Evolutionary conservation across 2,329 filamentous ascomycete species (phyloP).

Genomic region (Purpureocillium takamizusanense): DNA sequence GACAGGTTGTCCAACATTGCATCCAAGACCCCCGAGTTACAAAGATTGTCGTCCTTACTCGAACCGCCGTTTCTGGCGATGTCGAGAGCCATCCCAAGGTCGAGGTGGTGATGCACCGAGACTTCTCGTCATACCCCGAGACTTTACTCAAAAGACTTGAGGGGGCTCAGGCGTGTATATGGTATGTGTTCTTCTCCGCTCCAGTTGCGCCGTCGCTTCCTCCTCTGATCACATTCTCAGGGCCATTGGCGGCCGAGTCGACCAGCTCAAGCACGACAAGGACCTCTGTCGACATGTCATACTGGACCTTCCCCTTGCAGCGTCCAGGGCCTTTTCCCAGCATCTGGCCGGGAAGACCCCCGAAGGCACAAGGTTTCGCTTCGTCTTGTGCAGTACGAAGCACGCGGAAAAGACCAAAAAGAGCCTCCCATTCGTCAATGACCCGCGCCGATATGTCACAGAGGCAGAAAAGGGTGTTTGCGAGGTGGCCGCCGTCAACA

Average conservation of each 20-base stretch:
- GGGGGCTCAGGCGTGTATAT: constrained; percentile 54
- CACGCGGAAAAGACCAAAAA: constrained; percentile 22
- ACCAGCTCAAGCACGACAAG: constrained; percentile 38
- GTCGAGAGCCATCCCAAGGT: constrained; percentile 37
- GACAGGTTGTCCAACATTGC: constrained; percentile 41
- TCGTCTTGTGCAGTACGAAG: constrained; percentile 32
- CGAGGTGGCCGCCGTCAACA: constrained; percentile 23
- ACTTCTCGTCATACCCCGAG: constrained; percentile 43
- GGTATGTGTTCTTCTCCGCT: constrained; percentile 30
- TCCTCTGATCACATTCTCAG: constrained; percentile 12
- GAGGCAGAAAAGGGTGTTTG: constrained; percentile 29
- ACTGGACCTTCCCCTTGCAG: constrained; percentile 49
- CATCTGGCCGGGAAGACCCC: constrained; percentile 20
- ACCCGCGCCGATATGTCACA: constrained; percentile 27
- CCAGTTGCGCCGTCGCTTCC: neutral
- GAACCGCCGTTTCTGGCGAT: constrained; percentile 33
- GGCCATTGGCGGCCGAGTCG: constrained; percentile 33
- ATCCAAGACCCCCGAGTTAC: constrained; percentile 40
- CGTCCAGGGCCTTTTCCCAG: constrained; percentile 44
- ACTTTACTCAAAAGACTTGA: constrained; percentile 23
- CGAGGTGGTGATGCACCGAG: constrained; percentile 37
- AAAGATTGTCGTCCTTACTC: constrained; percentile 40
- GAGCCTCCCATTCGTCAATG: constrained; percentile 25
- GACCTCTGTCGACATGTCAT: constrained; percentile 39
- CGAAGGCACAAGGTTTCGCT: constrained; percentile 26